Evolutionary conservation across 2,329 filamentous ascomycete species (phyloP).

Genomic region (Ceratocystis lukuohia): DNA sequence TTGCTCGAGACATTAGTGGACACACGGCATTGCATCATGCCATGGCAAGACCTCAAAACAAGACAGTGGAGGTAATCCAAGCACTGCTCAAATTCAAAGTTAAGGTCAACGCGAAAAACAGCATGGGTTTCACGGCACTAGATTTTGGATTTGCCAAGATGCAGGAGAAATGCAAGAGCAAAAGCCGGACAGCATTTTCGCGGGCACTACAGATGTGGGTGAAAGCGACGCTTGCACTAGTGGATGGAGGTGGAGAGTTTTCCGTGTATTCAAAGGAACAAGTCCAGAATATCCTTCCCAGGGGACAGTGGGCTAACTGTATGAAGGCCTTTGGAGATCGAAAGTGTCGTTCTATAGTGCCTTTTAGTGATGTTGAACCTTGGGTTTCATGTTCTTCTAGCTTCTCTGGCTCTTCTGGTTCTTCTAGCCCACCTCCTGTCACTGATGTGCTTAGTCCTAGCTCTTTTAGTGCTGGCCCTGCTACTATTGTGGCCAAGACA

Average conservation of each 20-base stretch:
- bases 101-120: conserved; percentile 1
- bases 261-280: not conserved
- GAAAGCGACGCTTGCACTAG: not conserved
- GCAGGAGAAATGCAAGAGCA: not conserved
- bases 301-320: not conserved
- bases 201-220: conserved; percentile 1
- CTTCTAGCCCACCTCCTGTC: too few species aligned
- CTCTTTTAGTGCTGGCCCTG: too few species aligned
- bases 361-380: too few species aligned
- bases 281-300: not conserved
- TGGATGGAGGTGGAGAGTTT: conserved; percentile 11
- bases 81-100: not conserved
- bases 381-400: too few species aligned
- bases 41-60: conserved; percentile 8
- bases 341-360: too few species aligned
- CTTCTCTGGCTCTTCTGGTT: too few species aligned
- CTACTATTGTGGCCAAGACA: not conserved
- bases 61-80: not conserved
- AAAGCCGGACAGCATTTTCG: not conserved
- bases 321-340: not conserved
- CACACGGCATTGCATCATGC: conserved; percentile 13
- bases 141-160: conserved; percentile 11
- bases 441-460: too few species aligned
- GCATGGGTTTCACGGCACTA: conserved; percentile 11
- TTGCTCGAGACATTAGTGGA: conserved; percentile 3